These are phyloP conservation scores for Fusarium heterosporum DNA, from an alignment of 2,329 filamentous ascomycete species.

Conservation along the genomic window DNA sequence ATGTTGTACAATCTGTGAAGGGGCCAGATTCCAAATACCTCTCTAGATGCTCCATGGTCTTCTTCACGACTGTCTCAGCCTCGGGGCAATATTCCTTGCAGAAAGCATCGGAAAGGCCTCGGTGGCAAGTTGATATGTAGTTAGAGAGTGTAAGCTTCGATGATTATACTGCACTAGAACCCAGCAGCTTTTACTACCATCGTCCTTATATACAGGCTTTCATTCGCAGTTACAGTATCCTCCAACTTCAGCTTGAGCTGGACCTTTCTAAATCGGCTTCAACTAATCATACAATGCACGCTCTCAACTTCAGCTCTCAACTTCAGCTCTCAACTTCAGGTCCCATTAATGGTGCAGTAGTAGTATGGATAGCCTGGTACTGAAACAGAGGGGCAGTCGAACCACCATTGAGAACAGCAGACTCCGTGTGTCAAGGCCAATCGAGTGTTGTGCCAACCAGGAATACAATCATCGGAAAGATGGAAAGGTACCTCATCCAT, in stretches of 20 bases:
- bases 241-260: constrained; percentile 25
- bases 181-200: neutral
- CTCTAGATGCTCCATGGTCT: neutral
- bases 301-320: constrained; percentile 1
- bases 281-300: constrained; percentile 14
- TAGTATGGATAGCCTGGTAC: constrained; percentile 28
- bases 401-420: constrained; percentile 38
- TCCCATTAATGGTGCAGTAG: constrained; percentile 5
- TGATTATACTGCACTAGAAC: no score
- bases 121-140: neutral
- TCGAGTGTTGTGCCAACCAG: constrained; percentile 46
- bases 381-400: constrained; percentile 31
- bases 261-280: constrained; percentile 14
- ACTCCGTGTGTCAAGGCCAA: constrained; percentile 25
- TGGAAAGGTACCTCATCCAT: constrained; percentile 44
- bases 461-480: constrained; percentile 41
- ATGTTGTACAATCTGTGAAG: constrained; percentile 3
- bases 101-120: neutral
- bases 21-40: neutral
- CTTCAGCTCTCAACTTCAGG: neutral
- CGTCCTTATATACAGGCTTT: neutral
- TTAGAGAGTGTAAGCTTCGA: neutral
- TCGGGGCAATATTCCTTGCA: neutral
- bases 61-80: neutral
- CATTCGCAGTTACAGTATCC: neutral